Percentiles rank a stretch among this genome's conserved stretches.
phyloP scores from a whole-genome alignment of 1,284 basidiomycete genomes.

The Rhodotorula sp. region DNA sequence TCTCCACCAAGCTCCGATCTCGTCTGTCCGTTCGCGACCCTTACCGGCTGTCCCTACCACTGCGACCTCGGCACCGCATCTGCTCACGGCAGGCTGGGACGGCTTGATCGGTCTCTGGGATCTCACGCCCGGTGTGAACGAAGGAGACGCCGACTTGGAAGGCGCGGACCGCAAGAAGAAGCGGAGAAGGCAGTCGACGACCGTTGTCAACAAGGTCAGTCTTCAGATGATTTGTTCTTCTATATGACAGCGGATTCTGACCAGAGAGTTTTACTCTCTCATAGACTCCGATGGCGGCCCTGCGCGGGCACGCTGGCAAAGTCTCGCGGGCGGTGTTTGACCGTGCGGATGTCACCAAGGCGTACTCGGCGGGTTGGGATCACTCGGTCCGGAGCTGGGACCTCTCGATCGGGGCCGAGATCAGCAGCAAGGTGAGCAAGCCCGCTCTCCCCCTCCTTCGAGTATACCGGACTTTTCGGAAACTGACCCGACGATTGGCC shows the following conservation, averaged over 20 bases:
- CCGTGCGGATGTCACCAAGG: conserved; percentile 36
- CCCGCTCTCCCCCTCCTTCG: too few relatives aligned
- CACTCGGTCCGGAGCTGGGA: conserved; percentile 56
- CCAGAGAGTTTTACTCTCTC: too few relatives aligned
- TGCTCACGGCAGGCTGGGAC: conserved; percentile 79
- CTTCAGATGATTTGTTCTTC: conserved; percentile 18
- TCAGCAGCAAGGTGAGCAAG: conserved; percentile 49
- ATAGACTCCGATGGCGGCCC: conserved; percentile 65
- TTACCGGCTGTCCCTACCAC: not conserved
- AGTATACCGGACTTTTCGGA: too few relatives aligned
- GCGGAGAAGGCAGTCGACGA: conserved; percentile 51
- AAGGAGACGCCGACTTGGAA: conserved; percentile 62
- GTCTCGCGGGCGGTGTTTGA: conserved; percentile 66
- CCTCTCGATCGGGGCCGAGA: conserved; percentile 50
- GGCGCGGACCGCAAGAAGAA: conserved; percentile 51
- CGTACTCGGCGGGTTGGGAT: conserved; percentile 52
- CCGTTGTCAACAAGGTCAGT: conserved; percentile 49
- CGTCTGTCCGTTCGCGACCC: conserved; percentile 57
- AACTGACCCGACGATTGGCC: too few relatives aligned
- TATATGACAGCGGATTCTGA: not conserved
- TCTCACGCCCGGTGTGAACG: conserved; percentile 57
- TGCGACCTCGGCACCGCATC: conserved; percentile 50
- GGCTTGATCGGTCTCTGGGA: conserved; percentile 68
- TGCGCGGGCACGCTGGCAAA: conserved; percentile 71
- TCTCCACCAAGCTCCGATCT: conserved; percentile 71